Conservation (phyloP, 495 filamentous ascomycete species). For the Aspergillus affinis region DNA sequence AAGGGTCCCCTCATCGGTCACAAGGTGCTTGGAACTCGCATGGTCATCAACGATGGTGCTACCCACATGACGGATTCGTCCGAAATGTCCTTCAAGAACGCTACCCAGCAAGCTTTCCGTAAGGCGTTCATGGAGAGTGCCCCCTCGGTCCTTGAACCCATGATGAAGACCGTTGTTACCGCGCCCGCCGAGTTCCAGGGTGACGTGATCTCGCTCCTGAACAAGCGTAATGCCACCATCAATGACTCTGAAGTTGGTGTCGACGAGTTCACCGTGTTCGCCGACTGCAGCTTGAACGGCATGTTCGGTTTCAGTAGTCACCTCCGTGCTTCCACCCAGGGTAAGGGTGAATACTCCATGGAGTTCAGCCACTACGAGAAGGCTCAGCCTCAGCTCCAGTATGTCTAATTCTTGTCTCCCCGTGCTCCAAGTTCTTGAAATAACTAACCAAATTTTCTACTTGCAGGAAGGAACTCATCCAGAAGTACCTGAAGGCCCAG, state of each 20-base stretch:
- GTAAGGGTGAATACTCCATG: slow-evolving; percentile 99
- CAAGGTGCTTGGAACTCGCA: slow-evolving; percentile 81
- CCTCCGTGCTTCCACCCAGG: slow-evolving; percentile 91
- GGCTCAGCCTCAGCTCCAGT: slow-evolving; percentile 87
- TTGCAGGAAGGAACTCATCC: slow-evolving; percentile 78
- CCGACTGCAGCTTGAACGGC: slow-evolving; percentile 87
- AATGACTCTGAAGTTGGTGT: slow-evolving; percentile 92
- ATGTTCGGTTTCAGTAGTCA: slow-evolving; percentile 97
- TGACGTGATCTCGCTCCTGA: slow-evolving; percentile 88
- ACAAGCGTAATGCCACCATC: slow-evolving; percentile 94
- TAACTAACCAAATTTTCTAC: slow-evolving; percentile 4
- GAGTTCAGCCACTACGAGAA: slow-evolving; percentile 95
- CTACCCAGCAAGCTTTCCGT: slow-evolving; percentile 95
- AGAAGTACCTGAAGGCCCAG: slow-evolving; percentile 83
- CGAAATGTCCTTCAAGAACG: slow-evolving; percentile 97
- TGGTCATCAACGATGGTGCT: slow-evolving; percentile 95
- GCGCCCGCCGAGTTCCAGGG: slow-evolving; percentile 98
- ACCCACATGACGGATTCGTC: slow-evolving; percentile 98
- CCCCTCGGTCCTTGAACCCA: slow-evolving; percentile 83
- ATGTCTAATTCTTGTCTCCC: slow-evolving; percentile 36
- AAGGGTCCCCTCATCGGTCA: slow-evolving; percentile 94
- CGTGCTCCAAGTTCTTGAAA: neutral
- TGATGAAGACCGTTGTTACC: slow-evolving; percentile 98
- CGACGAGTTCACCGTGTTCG: slow-evolving; percentile 93
- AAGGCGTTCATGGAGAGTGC: slow-evolving; percentile 82